These are phyloP conservation scores for Botrytis elliptica DNA, from an alignment of 2,329 filamentous ascomycete genomes.

Conservation along the genomic window DNA sequence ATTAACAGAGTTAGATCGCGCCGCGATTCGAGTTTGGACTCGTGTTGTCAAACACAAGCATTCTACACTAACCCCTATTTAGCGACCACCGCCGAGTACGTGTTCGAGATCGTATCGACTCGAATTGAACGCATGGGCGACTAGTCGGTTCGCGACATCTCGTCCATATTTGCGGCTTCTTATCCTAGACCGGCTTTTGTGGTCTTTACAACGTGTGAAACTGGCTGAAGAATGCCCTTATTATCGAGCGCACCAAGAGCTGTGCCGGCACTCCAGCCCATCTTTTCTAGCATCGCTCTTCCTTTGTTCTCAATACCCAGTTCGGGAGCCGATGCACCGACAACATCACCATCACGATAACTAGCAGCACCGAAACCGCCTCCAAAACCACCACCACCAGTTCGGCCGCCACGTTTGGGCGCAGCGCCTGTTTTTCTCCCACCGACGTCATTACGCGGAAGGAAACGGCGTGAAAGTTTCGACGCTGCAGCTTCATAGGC, in stretches of 20 bases:
- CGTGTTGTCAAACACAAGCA: no score
- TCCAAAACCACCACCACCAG: constrained; percentile 36
- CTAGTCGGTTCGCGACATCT: not conserved
- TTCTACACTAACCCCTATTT: not conserved
- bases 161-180: not conserved
- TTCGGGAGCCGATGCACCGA: constrained; percentile 82
- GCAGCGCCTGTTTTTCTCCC: constrained; percentile 36
- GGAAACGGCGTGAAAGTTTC: constrained; percentile 53
- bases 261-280: constrained; percentile 91
- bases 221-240: constrained; percentile 83
- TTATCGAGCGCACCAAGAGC: constrained; percentile 79
- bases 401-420: constrained; percentile 39
- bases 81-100: not conserved
- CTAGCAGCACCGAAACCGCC: constrained; percentile 47
- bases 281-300: constrained; percentile 86
- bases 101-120: not conserved
- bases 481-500: constrained; percentile 51
- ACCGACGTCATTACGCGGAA: constrained; percentile 52
- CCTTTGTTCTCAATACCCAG: constrained; percentile 81
- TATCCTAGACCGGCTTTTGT: constrained; percentile 76
- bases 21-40: not conserved
- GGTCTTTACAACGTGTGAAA: constrained; percentile 83
- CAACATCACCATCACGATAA: constrained; percentile 82
- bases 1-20: not conserved
- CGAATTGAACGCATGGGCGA: no score